A percentile compares a stretch with the other conserved stretches of the same genome.
Conservation (phyloP, 495 filamentous ascomycete genomes). For the Penicillium malachiteum region DNA sequence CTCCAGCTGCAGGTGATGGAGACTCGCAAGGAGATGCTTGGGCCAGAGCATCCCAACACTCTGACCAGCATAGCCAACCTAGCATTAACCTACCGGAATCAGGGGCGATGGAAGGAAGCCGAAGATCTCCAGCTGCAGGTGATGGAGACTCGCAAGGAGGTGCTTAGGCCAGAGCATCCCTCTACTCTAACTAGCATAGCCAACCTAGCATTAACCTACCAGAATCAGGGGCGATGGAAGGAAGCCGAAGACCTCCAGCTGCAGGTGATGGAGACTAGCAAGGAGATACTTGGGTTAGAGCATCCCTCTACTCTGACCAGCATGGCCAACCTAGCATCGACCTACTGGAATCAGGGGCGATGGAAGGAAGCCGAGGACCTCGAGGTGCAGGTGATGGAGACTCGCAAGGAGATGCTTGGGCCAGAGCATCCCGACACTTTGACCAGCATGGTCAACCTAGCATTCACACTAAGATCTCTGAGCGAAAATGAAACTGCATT, state of each 20-base stretch:
- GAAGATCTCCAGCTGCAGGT: background rate
- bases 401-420: slow-evolving; percentile 6
- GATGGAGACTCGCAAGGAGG: background rate
- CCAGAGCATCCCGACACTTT: slow-evolving; percentile 12
- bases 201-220: background rate
- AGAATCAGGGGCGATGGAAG: background rate
- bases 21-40: background rate
- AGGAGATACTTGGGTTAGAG: background rate
- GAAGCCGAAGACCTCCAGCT: background rate
- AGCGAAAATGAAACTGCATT: slow-evolving; percentile 6
- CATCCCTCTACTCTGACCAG: slow-evolving; percentile 1
- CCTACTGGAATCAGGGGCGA: background rate
- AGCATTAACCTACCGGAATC: background rate
- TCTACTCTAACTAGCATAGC: background rate
- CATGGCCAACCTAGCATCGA: slow-evolving; percentile 1
- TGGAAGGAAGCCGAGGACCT: slow-evolving; percentile 5
- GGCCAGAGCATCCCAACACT: slow-evolving; percentile 1
- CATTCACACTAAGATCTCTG: slow-evolving; percentile 1
- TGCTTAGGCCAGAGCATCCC: background rate
- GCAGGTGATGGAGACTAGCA: background rate
- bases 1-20: background rate
- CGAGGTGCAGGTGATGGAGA: background rate
- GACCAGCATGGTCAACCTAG: slow-evolving; percentile 15
- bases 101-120: background rate
- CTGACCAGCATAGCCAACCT: background rate